Evolutionary conservation across 2,329 filamentous ascomycete species (phyloP), one percentile per base, ranked within the genome.

Genomic region (Fusarium sp.): DNA sequence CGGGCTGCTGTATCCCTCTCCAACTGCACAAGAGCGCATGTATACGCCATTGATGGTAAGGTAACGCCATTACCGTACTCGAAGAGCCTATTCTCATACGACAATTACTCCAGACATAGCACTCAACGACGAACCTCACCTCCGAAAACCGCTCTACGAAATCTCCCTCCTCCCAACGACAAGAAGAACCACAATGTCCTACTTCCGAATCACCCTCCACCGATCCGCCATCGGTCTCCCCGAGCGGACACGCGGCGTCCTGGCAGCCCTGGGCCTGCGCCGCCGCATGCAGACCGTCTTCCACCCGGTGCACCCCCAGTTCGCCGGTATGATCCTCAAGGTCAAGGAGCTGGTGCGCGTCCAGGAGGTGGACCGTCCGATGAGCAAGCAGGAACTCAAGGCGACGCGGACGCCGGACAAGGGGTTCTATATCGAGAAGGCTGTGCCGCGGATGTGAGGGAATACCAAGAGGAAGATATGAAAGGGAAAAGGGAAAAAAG

Each of bases 311-410:
- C 90, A 90, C 71, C 91, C 92, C 47, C 91, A 95, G 76, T 91
- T 94, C 71, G 95, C 95, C 11, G 95, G 95, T 81, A 95, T 97
- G 86, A 94, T 98, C 80, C 93, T 98, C 88, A 93, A 93, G 84
- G 95, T 98, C 78, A 98, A 98, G 87, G 95, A 98, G 85, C 87
- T 98, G 73, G 94, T 98, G 54, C 88, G 90, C 63, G 95, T 98
- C 38, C 87, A 91, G 76, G 95, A 97, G 85, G 94, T 97, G 52
- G 91, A 92, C 36, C 82, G 85, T 71, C 82, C 88, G 35, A 81
- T 94, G 84, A 92, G 88, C 9, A 90, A 91, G 80, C 83, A 85
- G 65, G 90, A 97, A 86, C 88, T 97, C 79, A 91, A 91, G 84
- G 89, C 88, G 61, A 87, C 90, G 84, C 86, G 95, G 82, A 91